Percentiles rank a stretch among this genome's conserved stretches.
Evolutionary conservation across 805 yeast species (phyloP).

Genomic region (Pichia occidentalis): DNA sequence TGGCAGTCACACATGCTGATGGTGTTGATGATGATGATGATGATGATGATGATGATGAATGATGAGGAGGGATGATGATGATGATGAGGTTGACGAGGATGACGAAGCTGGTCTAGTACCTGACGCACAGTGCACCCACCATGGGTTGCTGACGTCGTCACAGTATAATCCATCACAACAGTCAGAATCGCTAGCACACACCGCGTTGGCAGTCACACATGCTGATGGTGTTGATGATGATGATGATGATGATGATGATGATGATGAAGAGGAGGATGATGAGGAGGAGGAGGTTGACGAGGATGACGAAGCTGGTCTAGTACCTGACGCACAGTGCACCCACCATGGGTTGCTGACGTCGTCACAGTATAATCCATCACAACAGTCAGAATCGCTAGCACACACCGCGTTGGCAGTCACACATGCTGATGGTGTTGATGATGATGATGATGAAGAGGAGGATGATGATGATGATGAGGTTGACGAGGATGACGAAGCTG

Average conservation of each 20-base stretch:
- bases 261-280: background rate
- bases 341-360: background rate
- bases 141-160: too few species aligned
- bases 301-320: background rate
- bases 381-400: background rate
- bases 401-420: background rate
- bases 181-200: too few species aligned
- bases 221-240: too few species aligned
- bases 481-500: background rate
- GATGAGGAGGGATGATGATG: background rate
- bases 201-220: too few species aligned
- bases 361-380: background rate
- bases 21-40: too few species aligned
- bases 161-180: too few species aligned
- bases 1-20: too few species aligned
- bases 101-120: background rate
- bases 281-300: background rate
- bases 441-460: background rate
- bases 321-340: background rate
- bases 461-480: conserved; percentile 4
- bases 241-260: conserved; percentile 2
- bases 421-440: conserved; percentile 4
- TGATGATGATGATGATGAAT: too few species aligned
- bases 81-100: background rate
- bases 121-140: too few species aligned